Conservation (phyloP, 2,329 filamentous ascomycete species). For the Xylariales sp. region DNA sequence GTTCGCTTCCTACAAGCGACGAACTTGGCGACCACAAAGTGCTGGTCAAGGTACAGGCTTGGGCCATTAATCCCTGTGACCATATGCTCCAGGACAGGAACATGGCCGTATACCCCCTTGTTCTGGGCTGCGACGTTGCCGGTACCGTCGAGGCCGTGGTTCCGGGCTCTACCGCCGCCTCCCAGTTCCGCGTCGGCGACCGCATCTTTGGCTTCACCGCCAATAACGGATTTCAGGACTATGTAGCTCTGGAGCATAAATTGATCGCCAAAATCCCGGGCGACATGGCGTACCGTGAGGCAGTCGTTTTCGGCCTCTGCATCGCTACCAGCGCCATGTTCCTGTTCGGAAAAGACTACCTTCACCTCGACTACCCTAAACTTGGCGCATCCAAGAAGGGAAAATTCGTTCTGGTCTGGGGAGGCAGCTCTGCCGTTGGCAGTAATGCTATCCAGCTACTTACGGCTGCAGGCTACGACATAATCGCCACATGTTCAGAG, state of each 20-base stretch:
- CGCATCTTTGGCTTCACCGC: slow-evolving; percentile 19
- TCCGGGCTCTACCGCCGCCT: slow-evolving; percentile 11
- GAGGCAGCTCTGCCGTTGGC: slow-evolving; percentile 44
- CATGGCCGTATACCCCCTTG: slow-evolving; percentile 22
- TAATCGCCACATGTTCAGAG: slow-evolving; percentile 37
- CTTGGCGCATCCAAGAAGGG: slow-evolving; percentile 10
- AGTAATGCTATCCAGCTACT: slow-evolving; percentile 42
- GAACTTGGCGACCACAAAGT: slow-evolving; percentile 25
- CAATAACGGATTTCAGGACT: slow-evolving; percentile 23
- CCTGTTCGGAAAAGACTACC: slow-evolving; percentile 17
- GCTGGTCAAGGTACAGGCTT: slow-evolving; percentile 24
- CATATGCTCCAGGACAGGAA: slow-evolving; percentile 18
- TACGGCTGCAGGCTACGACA: slow-evolving; percentile 37
- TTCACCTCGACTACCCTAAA: slow-evolving; percentile 17
- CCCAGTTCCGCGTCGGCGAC: slow-evolving; percentile 24
- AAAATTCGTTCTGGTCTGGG: slow-evolving; percentile 40
- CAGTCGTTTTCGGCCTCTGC: slow-evolving; percentile 18
- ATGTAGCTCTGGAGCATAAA: slow-evolving; percentile 12
- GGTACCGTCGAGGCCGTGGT: slow-evolving; percentile 25
- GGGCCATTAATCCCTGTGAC: slow-evolving; percentile 29
- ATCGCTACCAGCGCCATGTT: slow-evolving; percentile 17
- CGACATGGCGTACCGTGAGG: slow-evolving; percentile 14
- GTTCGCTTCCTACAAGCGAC: slow-evolving; percentile 9
- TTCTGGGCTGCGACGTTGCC: slow-evolving; percentile 29
- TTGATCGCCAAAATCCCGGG: slow-evolving; percentile 18